Evolutionary conservation across 164 flowering plant genomes (phyloP).

Genomic region (Magnolia sinica): DNA sequence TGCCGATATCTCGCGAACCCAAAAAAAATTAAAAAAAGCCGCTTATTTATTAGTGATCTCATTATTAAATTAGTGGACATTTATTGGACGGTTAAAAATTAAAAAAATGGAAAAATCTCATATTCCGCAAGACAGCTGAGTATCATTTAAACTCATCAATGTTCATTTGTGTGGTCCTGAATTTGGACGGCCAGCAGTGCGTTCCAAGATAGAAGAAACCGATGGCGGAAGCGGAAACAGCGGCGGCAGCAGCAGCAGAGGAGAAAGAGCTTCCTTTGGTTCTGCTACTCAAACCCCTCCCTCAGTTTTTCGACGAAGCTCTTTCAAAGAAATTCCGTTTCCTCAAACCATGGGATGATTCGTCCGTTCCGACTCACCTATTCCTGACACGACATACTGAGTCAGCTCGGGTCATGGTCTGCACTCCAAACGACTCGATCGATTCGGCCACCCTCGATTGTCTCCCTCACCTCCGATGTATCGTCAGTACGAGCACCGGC

Average conservation of each 20-base stretch:
- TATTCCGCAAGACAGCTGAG: too few relatives aligned
- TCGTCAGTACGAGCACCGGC: constrained; percentile 37
- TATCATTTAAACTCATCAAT: too few relatives aligned
- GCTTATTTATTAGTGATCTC: too few relatives aligned
- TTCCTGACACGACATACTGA: constrained; percentile 31
- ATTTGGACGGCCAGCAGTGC: too few relatives aligned
- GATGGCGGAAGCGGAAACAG: background rate
- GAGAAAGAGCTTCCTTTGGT: background rate
- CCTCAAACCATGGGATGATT: constrained; percentile 31
- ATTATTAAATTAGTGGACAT: too few relatives aligned
- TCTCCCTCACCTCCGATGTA: constrained; percentile 37
- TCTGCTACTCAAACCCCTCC: constrained; percentile 1
- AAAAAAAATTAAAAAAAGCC: too few relatives aligned
- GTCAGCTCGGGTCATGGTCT: constrained; percentile 28
- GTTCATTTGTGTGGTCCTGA: too few relatives aligned
- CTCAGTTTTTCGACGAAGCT: background rate
- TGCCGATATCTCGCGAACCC: too few relatives aligned
- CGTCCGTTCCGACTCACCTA: constrained; percentile 21
- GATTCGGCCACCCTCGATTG: constrained; percentile 24
- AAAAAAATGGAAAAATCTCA: too few relatives aligned
- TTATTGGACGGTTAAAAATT: too few relatives aligned
- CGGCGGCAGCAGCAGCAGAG: background rate
- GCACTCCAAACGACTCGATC: constrained; percentile 13
- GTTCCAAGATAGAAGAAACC: background rate
- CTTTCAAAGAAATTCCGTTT: constrained; percentile 19